A percentile compares a stretch with the other conserved stretches of the same genome.
phyloP scores from a whole-genome alignment of 1,139 yeast genomes.

The Pichiaceae sp. region DNA sequence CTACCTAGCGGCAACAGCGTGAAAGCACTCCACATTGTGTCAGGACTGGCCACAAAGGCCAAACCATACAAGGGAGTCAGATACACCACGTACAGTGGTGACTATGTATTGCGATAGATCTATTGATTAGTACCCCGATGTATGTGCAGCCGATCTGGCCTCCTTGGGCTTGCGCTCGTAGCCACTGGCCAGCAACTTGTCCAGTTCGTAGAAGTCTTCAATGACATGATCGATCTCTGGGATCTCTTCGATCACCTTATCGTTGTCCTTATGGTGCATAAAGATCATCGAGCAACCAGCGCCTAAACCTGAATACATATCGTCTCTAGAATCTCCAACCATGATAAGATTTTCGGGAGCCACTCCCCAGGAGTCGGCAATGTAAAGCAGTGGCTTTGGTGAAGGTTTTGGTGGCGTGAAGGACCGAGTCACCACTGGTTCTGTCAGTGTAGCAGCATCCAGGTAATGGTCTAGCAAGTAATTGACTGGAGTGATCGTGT shows the following conservation, averaged over 20 bases:
- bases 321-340: slow-evolving; percentile 67
- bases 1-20: slow-evolving; percentile 74
- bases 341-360: slow-evolving; percentile 40
- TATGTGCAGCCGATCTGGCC: neutral
- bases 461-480: slow-evolving; percentile 37
- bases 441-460: slow-evolving; percentile 27
- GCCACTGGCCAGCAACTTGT: slow-evolving; percentile 29
- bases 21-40: slow-evolving; percentile 53
- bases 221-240: slow-evolving; percentile 36
- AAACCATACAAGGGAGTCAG: slow-evolving; percentile 92
- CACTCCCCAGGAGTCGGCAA: slow-evolving; percentile 37
- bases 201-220: slow-evolving; percentile 33
- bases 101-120: slow-evolving; percentile 38
- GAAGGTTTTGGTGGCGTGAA: slow-evolving; percentile 60
- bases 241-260: slow-evolving; percentile 25
- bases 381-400: slow-evolving; percentile 50
- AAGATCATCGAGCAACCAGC: slow-evolving; percentile 54
- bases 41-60: slow-evolving; percentile 53
- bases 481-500: slow-evolving; percentile 40
- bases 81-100: slow-evolving; percentile 61
- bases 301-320: slow-evolving; percentile 47
- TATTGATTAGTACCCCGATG: slow-evolving; percentile 1
- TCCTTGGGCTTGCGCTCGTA: slow-evolving; percentile 14
- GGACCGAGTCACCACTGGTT: slow-evolving; percentile 50
- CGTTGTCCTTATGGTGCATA: slow-evolving; percentile 40